Evolutionary conservation across 768 basidiomycete species (phyloP), one percentile per base, ranked within the genome.

Genomic region (Tylopilus plumbeoviolaceoides): DNA sequence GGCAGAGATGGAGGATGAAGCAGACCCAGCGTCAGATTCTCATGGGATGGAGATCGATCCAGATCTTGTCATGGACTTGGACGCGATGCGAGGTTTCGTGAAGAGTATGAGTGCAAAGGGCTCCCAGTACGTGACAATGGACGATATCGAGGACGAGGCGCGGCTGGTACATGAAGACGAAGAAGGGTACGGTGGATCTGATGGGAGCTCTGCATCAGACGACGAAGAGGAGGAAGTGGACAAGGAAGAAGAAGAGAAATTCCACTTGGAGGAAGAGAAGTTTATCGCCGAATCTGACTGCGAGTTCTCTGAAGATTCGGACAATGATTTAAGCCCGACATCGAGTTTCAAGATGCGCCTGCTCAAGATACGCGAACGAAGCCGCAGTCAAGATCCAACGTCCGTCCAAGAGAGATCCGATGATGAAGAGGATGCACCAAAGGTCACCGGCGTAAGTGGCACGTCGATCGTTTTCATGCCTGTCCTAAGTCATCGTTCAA

Each of bases 21-120:
- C 67, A 51, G 65, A 70, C 28, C 58, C 63, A 36, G 47, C 70
- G 40, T 70, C 69, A 43, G 59, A 55, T 20, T 62, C 48, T 21
- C 64, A 67, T 4, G 73, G 75, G 20, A 90, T 89, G 87, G 77
- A 80, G 2, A 64, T 89, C 18, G 88, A 90, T 54, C 69, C 73
- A 0, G 85, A 88, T 21, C 47, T 83, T 39, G 75, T 75, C 9
- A 38, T 76, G 10, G 72, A 77, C 58, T 39, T 73, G 41, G 63
- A 66, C 3, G 80, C 79, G 20, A 79, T 88, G 84, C 64, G 67
- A 53, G 62, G 68, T 14, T 87, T 87, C 53, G 71, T 79, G 39
- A 61, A 72, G 46, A 75, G 84, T 6, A 76, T 80, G 73, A 68
- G 78, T 52, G 74, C 57, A 8, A 65, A 74, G 20, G 82, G 79